These are phyloP conservation scores for Exophiala dermatitidis DNA, from an alignment of 2,329 filamentous ascomycete species.

Conservation along the genomic window DNA sequence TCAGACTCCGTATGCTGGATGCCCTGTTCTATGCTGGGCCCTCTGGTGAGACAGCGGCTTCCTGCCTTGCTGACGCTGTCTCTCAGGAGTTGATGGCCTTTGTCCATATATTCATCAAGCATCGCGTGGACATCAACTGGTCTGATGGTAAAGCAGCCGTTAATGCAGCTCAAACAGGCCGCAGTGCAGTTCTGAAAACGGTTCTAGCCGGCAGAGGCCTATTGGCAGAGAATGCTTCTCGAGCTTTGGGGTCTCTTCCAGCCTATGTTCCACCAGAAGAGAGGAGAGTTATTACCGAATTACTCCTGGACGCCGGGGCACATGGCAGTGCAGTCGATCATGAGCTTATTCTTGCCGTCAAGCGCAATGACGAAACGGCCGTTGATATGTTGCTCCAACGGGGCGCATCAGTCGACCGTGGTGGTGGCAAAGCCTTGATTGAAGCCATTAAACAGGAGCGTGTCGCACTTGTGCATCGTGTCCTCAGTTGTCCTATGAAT, in stretches of 20 bases:
- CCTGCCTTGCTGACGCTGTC: constrained; percentile 2
- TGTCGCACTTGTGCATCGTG: neutral
- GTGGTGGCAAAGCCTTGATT: constrained; percentile 2
- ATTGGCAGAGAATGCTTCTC: constrained; percentile 4
- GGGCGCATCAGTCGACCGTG: constrained; percentile 2
- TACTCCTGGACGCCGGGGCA: neutral
- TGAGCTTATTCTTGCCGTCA: constrained; percentile 3
- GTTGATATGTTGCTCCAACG: neutral
- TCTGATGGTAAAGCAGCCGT: constrained; percentile 1
- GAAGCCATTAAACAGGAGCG: constrained; percentile 3
- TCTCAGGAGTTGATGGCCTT: neutral
- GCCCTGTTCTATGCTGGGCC: constrained; percentile 2
- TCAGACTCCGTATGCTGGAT: neutral
- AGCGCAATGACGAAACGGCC: neutral
- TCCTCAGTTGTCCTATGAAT: neutral
- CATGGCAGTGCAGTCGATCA: constrained; percentile 3
- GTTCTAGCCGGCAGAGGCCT: constrained; percentile 2
- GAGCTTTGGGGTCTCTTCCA: constrained; percentile 2
- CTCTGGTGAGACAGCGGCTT: neutral
- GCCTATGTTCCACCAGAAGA: neutral
- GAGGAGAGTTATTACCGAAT: neutral
- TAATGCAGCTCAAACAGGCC: constrained; percentile 1
- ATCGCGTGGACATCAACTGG: constrained; percentile 7
- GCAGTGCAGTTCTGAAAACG: neutral
- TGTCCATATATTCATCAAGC: constrained; percentile 1